Conservation (phyloP, 148 eudicot genomes). For the Linanthus parryae region DNA sequence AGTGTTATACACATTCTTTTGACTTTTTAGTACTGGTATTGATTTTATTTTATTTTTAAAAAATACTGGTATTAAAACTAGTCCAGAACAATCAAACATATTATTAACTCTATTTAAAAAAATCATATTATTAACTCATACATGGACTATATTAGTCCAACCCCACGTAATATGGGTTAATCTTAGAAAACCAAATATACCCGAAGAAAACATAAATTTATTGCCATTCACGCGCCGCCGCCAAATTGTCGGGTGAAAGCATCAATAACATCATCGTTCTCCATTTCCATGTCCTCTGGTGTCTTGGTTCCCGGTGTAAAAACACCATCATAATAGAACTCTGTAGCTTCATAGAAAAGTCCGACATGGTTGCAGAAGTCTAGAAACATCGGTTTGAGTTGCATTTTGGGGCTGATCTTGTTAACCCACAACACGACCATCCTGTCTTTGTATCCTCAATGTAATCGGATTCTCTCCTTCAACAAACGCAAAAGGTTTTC, state of each 20-base stretch:
- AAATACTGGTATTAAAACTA: no score
- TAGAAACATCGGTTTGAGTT: background rate
- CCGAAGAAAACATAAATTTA: no score
- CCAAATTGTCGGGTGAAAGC: background rate
- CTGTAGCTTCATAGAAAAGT: background rate
- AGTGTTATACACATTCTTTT: no score
- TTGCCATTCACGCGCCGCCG: background rate
- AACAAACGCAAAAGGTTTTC: no score
- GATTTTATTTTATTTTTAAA: no score
- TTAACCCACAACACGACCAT: constrained; percentile 1
- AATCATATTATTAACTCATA: no score
- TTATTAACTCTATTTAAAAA: no score
- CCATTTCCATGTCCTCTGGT: background rate
- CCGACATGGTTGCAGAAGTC: background rate
- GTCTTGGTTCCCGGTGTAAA: background rate
- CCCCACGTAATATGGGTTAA: no score
- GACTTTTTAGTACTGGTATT: no score
- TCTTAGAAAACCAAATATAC: no score
- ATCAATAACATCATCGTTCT: constrained; percentile 1
- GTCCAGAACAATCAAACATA: no score
- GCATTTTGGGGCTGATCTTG: background rate
- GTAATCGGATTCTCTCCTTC: background rate
- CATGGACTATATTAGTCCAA: no score
- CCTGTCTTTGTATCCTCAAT: background rate
- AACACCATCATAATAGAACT: background rate